Evolutionary conservation across 768 basidiomycete species (phyloP), one percentile per base, ranked within the genome.

Genomic region (Serendipita sp.): DNA sequence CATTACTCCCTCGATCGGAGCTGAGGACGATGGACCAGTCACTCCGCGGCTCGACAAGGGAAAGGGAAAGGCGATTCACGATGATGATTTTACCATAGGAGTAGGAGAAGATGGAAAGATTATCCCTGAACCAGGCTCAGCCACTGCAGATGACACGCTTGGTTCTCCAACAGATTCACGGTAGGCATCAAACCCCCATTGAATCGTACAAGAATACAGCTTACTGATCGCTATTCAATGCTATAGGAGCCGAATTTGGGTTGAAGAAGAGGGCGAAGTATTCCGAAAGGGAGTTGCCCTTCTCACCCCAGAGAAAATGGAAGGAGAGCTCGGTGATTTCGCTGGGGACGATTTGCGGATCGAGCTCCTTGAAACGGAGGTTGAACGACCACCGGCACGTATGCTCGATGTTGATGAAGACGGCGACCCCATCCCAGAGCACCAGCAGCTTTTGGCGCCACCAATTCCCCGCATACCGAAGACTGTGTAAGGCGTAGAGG

Each of bases 191-290:
- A 8, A 50, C 29, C n/a, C 18, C n/a, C n/a, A 23, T 23, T 23
- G 23, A 23, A 23, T 23, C 23, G 23, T 23, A 23, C 23, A 23
- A 23, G 23, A 23, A 23, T 23, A 23, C 23, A 23, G 23, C 23
- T 23, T 23, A 23, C 62, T 58, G 23, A 23, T 23, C 23, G 23
- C 23, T 23, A 23, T 23, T 71, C 11, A 67, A 66, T 45, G 65
- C 66, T 18, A 69, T 62, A 87, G 88, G 55, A 88, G 87, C 29
- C 78, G 83, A 67, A 83, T 79, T 62, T 90, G 88, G 86, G 87
- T 94, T 0, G 88, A 84, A 64, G 96, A 98, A 72, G 96, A 99
- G 72, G 92, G 92, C 0, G 95, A 98, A 74, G 87, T 98, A 44
- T 97, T 97, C 76, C 79, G 94, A 45, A 94, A 95, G 70, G 92